Evolutionary conservation across 108 stramenopile species (phyloP).

Genomic region (Schizochytrium sp.): DNA sequence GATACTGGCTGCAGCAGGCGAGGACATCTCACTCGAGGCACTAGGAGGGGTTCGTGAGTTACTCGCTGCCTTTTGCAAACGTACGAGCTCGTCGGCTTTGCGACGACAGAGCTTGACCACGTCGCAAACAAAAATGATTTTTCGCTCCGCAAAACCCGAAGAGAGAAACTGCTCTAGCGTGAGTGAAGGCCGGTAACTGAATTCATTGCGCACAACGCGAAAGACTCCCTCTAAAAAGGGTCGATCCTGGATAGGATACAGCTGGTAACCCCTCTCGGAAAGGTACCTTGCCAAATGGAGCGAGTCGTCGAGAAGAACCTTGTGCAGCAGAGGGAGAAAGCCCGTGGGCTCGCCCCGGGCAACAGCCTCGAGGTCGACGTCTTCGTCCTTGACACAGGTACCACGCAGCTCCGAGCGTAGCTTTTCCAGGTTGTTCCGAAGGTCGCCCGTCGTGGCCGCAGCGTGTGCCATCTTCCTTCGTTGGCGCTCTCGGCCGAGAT

Average conservation of each 20-base stretch:
- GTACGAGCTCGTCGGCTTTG: neutral
- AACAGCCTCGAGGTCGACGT: neutral
- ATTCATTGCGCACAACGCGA: neutral
- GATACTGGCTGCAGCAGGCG: too few species aligned
- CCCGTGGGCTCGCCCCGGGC: neutral
- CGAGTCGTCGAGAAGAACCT: neutral
- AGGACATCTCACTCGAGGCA: neutral
- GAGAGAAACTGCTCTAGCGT: neutral
- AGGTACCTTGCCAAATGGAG: neutral
- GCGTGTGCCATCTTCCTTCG: neutral
- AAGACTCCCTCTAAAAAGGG: neutral
- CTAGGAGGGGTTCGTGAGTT: neutral
- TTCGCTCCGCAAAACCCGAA: neutral
- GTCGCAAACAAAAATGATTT: constrained; percentile 1
- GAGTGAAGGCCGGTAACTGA: neutral
- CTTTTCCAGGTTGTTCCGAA: neutral
- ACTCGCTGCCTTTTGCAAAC: neutral
- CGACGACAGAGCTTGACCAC: neutral
- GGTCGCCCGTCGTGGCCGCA: neutral
- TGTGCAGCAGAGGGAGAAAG: neutral
- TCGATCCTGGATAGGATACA: neutral
- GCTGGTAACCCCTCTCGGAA: neutral
- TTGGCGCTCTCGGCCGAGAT: neutral
- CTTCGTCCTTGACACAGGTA: neutral
- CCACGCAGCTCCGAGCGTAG: neutral